Evolutionary conservation across 2,329 filamentous ascomycete genomes (phyloP).

Genomic region (Pseudogymnoascus verrucosus): DNA sequence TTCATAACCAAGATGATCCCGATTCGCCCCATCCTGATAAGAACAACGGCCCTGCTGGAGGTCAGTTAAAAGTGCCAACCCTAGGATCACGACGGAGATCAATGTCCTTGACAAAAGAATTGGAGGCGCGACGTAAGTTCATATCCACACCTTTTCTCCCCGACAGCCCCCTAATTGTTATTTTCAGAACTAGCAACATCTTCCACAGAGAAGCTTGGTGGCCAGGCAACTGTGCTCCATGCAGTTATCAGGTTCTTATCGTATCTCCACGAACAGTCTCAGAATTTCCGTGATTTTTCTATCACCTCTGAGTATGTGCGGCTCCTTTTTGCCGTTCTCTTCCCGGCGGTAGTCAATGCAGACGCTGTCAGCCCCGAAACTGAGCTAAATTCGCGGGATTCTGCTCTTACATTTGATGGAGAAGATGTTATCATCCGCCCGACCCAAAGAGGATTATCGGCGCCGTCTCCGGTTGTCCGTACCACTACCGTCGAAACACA

Average conservation of each 20-base stretch:
- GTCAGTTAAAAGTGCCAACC: constrained; percentile 20
- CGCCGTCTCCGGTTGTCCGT: constrained; percentile 61
- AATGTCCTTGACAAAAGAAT: constrained; percentile 57
- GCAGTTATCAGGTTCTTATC: constrained; percentile 72
- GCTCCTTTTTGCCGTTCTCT: constrained; percentile 69
- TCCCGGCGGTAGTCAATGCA: constrained; percentile 79
- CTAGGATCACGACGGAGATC: constrained; percentile 37
- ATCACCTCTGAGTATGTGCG: constrained; percentile 73
- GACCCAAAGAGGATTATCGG: constrained; percentile 43
- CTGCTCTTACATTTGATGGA: constrained; percentile 75
- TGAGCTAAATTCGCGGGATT: constrained; percentile 78
- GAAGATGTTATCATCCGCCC: constrained; percentile 72
- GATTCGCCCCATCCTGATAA: constrained; percentile 39
- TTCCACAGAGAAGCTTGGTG: constrained; percentile 42
- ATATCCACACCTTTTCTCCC: not conserved
- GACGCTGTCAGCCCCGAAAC: constrained; percentile 76
- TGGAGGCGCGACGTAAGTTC: constrained; percentile 45
- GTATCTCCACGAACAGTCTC: constrained; percentile 68
- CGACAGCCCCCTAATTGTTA: not conserved
- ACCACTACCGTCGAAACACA: constrained; percentile 54
- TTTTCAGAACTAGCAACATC: constrained; percentile 32
- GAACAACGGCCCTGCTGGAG: constrained; percentile 16
- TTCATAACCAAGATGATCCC: constrained; percentile 53
- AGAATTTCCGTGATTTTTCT: constrained; percentile 75
- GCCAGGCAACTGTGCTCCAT: constrained; percentile 60